These are phyloP conservation scores for Naganishia cerealis DNA, from an alignment of 1,284 basidiomycete genomes.

Conservation along the genomic window DNA sequence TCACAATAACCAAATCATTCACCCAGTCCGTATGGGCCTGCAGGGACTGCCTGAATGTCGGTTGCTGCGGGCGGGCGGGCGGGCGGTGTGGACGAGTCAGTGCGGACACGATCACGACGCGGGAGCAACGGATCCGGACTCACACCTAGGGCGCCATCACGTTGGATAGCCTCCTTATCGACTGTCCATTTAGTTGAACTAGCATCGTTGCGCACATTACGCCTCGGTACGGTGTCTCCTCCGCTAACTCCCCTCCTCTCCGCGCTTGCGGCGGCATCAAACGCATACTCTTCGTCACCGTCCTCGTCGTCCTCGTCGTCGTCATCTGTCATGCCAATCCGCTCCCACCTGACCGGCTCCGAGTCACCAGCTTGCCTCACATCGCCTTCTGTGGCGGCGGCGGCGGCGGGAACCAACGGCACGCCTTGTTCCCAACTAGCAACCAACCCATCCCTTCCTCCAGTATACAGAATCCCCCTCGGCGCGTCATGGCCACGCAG, in stretches of 20 bases:
- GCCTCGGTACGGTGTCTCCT: too few relatives aligned
- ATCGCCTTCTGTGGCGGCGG: slow-evolving; percentile 37
- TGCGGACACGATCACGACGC: too few relatives aligned
- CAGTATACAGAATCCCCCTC: slow-evolving; percentile 89
- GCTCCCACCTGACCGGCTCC: slow-evolving; percentile 44
- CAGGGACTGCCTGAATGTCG: slow-evolving; percentile 73
- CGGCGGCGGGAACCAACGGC: slow-evolving; percentile 59
- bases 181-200: slow-evolving; percentile 13
- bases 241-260: neutral
- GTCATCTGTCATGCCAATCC: slow-evolving; percentile 57
- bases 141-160: slow-evolving; percentile 38
- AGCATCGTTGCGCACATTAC: neutral
- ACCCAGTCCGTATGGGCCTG: slow-evolving; percentile 94
- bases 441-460: slow-evolving; percentile 86
- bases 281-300: slow-evolving; percentile 43
- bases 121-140: too few relatives aligned
- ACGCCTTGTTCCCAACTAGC: slow-evolving; percentile 87
- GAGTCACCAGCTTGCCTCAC: too few relatives aligned
- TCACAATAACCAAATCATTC: slow-evolving; percentile 89
- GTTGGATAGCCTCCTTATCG: slow-evolving; percentile 60
- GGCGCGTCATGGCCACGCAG: slow-evolving; percentile 66
- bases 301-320: slow-evolving; percentile 64
- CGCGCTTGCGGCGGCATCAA: neutral
- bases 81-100: neutral
- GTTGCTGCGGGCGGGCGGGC: slow-evolving; percentile 40